Conservation (phyloP, 345 rosid genomes). For the Mallotus nudiflorus region DNA sequence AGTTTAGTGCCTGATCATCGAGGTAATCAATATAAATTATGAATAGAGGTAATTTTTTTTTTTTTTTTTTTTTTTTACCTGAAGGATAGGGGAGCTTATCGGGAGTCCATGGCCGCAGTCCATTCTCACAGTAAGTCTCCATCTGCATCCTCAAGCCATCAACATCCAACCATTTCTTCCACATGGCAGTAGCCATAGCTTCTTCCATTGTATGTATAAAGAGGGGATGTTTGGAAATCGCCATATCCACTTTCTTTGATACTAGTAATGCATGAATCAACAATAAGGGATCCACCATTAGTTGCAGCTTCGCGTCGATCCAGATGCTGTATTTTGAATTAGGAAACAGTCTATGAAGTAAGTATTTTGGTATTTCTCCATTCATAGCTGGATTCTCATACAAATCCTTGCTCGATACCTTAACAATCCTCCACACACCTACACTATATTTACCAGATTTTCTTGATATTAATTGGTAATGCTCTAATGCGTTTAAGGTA, state of each 20-base stretch:
- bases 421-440: conserved; percentile 74
- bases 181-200: conserved; percentile 91
- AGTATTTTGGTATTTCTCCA: conserved; percentile 79
- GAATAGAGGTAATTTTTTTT: too few species aligned
- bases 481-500: conserved; percentile 49
- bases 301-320: conserved; percentile 87
- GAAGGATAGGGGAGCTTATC: conserved; percentile 72
- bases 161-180: conserved; percentile 88
- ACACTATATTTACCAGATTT: conserved; percentile 29
- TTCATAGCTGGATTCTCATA: conserved; percentile 85
- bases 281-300: conserved; percentile 75
- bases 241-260: conserved; percentile 57
- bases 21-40: too few species aligned
- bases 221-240: conserved; percentile 74
- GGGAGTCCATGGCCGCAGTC: conserved; percentile 76
- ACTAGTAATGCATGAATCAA: conserved; percentile 69
- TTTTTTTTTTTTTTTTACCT: too few species aligned
- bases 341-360: conserved; percentile 80
- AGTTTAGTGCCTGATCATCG: too few species aligned
- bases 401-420: conserved; percentile 36
- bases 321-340: conserved; percentile 82
- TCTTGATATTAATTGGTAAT: conserved; percentile 44
- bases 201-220: conserved; percentile 83
- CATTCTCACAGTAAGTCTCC: conserved; percentile 87
- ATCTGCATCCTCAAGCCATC: conserved; percentile 61